Conservation (phyloP, 805 yeast species). For the Kuraishia borneana region DNA sequence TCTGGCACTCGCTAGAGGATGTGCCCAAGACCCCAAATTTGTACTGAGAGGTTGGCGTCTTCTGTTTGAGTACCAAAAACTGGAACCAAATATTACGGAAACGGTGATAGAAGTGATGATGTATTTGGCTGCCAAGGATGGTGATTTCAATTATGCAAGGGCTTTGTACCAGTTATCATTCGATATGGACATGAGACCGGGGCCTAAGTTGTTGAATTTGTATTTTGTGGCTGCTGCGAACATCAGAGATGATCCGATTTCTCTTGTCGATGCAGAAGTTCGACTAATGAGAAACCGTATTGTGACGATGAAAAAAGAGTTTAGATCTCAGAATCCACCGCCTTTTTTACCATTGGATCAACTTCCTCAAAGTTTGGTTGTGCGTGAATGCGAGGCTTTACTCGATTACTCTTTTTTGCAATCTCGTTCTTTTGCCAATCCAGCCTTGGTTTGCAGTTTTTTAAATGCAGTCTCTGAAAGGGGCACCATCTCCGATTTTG, state of each 20-base stretch:
- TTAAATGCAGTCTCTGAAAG: constrained; percentile 31
- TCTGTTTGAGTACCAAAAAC: constrained; percentile 49
- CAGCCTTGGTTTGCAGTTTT: constrained; percentile 35
- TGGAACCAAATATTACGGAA: constrained; percentile 20
- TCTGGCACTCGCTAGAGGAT: constrained; percentile 56
- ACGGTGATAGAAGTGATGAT: constrained; percentile 57
- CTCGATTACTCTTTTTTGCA: constrained; percentile 43
- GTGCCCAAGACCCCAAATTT: constrained; percentile 39
- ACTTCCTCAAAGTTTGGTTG: constrained; percentile 36
- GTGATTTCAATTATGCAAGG: constrained; percentile 64
- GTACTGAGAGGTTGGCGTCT: constrained; percentile 65
- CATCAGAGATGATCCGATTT: constrained; percentile 10
- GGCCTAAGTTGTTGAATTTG: constrained; percentile 15
- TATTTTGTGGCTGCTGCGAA: constrained; percentile 28
- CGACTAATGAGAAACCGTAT: constrained; percentile 27
- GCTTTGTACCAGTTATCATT: constrained; percentile 45
- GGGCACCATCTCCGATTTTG: constrained; percentile 5
- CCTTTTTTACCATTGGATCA: constrained; percentile 62
- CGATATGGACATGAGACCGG: constrained; percentile 7
- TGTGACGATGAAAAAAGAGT: constrained; percentile 11
- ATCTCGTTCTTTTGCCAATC: constrained; percentile 30
- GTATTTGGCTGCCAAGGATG: constrained; percentile 67
- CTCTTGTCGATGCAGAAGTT: constrained; percentile 27
- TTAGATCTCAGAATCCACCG: constrained; percentile 18
- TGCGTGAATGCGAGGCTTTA: constrained; percentile 74